Evolutionary conservation across 176 grass and related monocot species (phyloP).

Genomic region (Zoysia japonica): DNA sequence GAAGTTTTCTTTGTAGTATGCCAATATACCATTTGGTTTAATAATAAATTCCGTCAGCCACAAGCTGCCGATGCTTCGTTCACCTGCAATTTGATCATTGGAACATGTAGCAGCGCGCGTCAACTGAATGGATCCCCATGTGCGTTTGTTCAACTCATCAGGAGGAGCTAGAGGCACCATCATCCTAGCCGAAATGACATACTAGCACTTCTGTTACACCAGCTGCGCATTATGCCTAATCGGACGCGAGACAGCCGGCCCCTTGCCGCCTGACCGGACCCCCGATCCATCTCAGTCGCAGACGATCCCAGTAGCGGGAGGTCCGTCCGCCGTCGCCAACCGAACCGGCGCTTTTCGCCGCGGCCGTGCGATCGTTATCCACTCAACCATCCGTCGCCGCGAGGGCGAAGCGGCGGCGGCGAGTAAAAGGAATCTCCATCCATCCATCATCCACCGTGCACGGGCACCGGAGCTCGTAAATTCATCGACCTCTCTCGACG

Average conservation of each 20-base stretch:
- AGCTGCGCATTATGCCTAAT: too few species aligned
- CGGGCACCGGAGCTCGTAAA: not conserved
- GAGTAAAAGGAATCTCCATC: not conserved
- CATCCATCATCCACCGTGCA: not conserved
- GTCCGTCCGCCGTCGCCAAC: too few species aligned
- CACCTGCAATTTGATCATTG: not conserved
- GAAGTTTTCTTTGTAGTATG: not conserved
- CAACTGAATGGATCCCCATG: conserved; percentile 3
- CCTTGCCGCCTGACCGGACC: too few species aligned
- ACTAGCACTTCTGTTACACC: too few species aligned
- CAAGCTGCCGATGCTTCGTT: conserved; percentile 1
- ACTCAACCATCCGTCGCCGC: not conserved
- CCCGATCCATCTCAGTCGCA: too few species aligned
- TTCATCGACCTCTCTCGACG: not conserved
- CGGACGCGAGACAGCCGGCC: too few species aligned
- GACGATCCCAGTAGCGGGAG: too few species aligned
- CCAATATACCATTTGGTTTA: not conserved
- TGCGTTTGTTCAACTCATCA: not conserved
- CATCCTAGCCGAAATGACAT: not conserved
- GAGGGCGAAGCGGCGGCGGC: not conserved
- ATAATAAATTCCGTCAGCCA: not conserved
- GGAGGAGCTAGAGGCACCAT: not conserved
- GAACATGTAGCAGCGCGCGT: conserved; percentile 15
- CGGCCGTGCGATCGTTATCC: conserved; percentile 32
- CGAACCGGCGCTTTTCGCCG: not conserved